Evolutionary conservation across 768 basidiomycete genomes (phyloP).

Genomic region (Suillus discolor): DNA sequence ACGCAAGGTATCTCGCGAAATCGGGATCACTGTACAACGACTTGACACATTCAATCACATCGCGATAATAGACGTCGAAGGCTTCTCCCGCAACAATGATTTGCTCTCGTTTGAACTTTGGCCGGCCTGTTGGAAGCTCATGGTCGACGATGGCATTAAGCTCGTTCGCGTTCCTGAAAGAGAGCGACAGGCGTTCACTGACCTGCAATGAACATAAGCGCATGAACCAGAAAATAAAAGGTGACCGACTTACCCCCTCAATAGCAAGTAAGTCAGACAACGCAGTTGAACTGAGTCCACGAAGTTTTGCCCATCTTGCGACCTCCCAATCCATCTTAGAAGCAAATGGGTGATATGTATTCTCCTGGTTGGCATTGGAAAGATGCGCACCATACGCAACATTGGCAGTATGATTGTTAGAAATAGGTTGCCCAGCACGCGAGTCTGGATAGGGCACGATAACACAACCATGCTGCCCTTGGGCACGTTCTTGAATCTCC

Average conservation of each 20-base stretch:
- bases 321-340: slow-evolving; percentile 42
- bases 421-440: too few species aligned
- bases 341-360: slow-evolving; percentile 34
- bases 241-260: slow-evolving; percentile 35
- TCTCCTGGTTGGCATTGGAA: neutral
- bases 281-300: slow-evolving; percentile 38
- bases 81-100: slow-evolving; percentile 29
- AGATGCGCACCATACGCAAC: too few species aligned
- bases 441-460: too few species aligned
- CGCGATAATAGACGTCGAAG: slow-evolving; percentile 35
- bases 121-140: slow-evolving; percentile 26
- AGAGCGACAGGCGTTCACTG: slow-evolving; percentile 30
- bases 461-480: too few species aligned
- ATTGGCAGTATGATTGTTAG: too few species aligned
- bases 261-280: slow-evolving; percentile 41
- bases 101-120: slow-evolving; percentile 30
- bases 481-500: too few species aligned
- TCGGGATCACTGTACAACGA: slow-evolving; percentile 39
- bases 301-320: slow-evolving; percentile 42
- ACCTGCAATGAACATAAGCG: slow-evolving; percentile 21
- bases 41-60: slow-evolving; percentile 39
- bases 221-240: too few species aligned
- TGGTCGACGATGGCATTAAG: slow-evolving; percentile 39
- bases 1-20: slow-evolving; percentile 32
- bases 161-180: slow-evolving; percentile 32